Base-by-base conservation (phyloP, 805 yeast genomes). In the Starmerella etchellsii region DNA sequence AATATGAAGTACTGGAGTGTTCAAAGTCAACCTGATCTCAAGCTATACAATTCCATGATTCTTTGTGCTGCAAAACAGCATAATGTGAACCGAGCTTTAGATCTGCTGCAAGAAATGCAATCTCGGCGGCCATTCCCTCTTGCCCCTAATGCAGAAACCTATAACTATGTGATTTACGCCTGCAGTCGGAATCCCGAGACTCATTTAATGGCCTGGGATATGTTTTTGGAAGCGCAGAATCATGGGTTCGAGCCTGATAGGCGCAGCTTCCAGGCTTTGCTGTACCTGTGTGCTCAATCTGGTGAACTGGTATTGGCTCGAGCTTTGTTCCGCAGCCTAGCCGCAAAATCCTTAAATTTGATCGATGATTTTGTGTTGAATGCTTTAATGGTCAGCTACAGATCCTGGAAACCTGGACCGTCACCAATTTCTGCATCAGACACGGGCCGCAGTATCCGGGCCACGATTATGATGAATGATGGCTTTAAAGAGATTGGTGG, bases 1-100 rank as follows among this genome's bases (percentile, higher is more conserved):
- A 74, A 83, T 46, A 76, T 91, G 85, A 88, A 84, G 55, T 88
- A 82, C 56, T 58, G 79, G 49, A 74, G 91, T 1, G 54, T 65
- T 4, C 63, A 65, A 22, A 74, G 85, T 14, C 69, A 73, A 37
- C 95, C 97, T 0, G 80, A 76, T 36, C 53, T 72, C 0, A 59
- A 62, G 15, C 73, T 85, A 1, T 91, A 85, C 58, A 75, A 78
- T 43, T 71, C 80, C 5, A 73, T 85, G 66, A 71, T 88, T 11
- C 67, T 75, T 10, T 65, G 82, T 7, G 75, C 81, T 47, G 72
- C 77, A 3, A 70, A 71, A 47, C 68, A 73, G 40, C 67, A 72
- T 36, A 72, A 81, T 40, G 65, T 81, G 13, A 87, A 84, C 44
- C 76, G 71, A 48, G 93, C 85, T 0, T 56, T 87, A 26, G 88